phyloP scores from a whole-genome alignment of 495 filamentous ascomycete genomes.

The Lentithecium fluviatile region DNA sequence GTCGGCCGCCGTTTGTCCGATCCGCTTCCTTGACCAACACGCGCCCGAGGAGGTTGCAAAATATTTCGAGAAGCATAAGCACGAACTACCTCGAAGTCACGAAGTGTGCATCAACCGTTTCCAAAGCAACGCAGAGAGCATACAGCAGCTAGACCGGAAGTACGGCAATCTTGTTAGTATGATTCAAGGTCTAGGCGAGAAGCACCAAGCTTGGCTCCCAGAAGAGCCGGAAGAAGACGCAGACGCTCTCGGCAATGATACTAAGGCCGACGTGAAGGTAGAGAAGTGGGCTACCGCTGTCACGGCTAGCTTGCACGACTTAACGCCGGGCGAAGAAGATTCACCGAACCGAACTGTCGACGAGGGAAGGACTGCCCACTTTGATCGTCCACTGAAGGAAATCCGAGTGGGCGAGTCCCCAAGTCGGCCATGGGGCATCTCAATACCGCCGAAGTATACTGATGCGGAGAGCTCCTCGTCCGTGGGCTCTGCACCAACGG shows the following conservation, averaged over 20 bases:
- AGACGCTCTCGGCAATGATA: conserved; percentile 45
- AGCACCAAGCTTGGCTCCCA: conserved; percentile 79
- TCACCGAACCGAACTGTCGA: conserved; percentile 30
- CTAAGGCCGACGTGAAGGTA: conserved; percentile 59
- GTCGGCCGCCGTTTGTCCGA: conserved; percentile 62
- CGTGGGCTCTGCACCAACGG: conserved; percentile 36
- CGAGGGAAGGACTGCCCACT: conserved; percentile 58
- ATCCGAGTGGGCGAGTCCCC: conserved; percentile 85
- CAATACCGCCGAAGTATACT: conserved; percentile 60
- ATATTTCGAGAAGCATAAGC: conserved; percentile 89
- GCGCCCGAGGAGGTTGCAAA: conserved; percentile 85
- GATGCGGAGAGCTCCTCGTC: conserved; percentile 38
- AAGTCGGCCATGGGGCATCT: conserved; percentile 86
- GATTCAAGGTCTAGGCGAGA: conserved; percentile 79
- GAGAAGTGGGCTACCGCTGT: conserved; percentile 79
- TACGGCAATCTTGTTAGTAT: conserved; percentile 87
- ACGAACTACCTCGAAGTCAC: conserved; percentile 86
- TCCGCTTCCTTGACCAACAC: conserved; percentile 84
- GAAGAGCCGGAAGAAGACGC: conserved; percentile 52
- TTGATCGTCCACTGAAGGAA: conserved; percentile 78
- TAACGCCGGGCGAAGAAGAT: conserved; percentile 38
- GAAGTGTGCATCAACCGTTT: conserved; percentile 85
- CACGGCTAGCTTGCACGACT: conserved; percentile 43
- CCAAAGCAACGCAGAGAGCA: conserved; percentile 76
- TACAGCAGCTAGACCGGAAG: conserved; percentile 82